A percentile compares a stretch with the other conserved stretches of the same genome.
Conservation (phyloP, 371 early-diverging fungal genomes). For the Mucor saturninus region DNA sequence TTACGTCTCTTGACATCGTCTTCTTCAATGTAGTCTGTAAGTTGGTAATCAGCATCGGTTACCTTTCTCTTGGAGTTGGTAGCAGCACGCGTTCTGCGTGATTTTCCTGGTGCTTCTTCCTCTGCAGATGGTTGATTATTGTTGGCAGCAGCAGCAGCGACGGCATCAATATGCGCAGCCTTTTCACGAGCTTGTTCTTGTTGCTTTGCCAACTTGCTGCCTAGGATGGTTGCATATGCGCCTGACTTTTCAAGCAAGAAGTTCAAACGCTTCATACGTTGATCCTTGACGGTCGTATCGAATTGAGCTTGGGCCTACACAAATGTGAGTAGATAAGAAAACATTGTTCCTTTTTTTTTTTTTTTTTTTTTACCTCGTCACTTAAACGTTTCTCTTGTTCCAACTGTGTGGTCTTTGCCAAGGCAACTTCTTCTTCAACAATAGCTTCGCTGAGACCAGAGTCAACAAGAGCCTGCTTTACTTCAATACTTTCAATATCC, state of each 20-base stretch:
- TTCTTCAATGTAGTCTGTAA: conserved; percentile 64
- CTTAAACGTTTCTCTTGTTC: conserved; percentile 55
- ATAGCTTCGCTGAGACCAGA: conserved; percentile 36
- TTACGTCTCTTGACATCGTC: conserved; percentile 56
- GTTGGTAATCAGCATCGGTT: conserved; percentile 54
- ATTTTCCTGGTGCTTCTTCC: neutral
- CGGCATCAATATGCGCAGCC: conserved; percentile 43
- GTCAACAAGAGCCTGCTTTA: conserved; percentile 39
- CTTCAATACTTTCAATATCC: conserved; percentile 23
- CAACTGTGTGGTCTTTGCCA: conserved; percentile 46
- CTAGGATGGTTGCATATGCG: conserved; percentile 81
- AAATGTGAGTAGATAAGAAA: neutral
- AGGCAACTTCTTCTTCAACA: conserved; percentile 55
- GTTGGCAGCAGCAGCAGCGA: conserved; percentile 21
- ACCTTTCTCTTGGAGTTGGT: conserved; percentile 25
- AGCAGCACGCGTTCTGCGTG: conserved; percentile 10
- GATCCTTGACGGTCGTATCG: conserved; percentile 62
- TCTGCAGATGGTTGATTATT: neutral
- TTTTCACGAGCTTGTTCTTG: conserved; percentile 72
- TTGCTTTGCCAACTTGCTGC: conserved; percentile 76
- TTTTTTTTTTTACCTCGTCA: conserved; percentile 42
- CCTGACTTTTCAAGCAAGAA: conserved; percentile 85
- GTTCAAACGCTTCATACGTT: conserved; percentile 77
- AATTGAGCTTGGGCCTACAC: conserved; percentile 63
- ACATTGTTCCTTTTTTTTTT: conserved; percentile 6